These are phyloP conservation scores for Begonia fuchsioides DNA, from an alignment of 306 rosid species.

Conservation along the genomic window DNA sequence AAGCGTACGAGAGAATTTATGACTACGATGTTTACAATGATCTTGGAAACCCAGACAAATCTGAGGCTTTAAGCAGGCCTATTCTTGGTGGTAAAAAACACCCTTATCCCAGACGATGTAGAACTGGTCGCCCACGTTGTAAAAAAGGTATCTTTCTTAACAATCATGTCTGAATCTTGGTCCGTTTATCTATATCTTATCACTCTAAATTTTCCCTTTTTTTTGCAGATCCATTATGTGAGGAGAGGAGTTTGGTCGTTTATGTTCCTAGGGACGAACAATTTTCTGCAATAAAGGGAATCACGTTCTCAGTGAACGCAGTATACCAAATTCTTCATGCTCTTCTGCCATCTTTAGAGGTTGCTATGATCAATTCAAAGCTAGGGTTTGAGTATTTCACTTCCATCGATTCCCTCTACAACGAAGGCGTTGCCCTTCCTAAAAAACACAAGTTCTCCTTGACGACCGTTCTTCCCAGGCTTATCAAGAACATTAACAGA, in stretches of 20 bases:
- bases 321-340: conserved; percentile 14
- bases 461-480: conserved; percentile 17
- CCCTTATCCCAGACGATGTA: conserved; percentile 59
- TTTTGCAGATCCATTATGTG: conserved; percentile 20
- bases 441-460: conserved; percentile 8
- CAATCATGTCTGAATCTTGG: too few species aligned
- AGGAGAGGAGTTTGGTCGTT: conserved; percentile 11
- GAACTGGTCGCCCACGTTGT: conserved; percentile 56
- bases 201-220: too few species aligned
- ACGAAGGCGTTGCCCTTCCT: conserved; percentile 15
- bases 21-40: conserved; percentile 69
- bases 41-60: conserved; percentile 38
- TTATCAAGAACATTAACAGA: conserved; percentile 15
- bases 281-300: conserved; percentile 23
- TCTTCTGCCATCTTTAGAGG: conserved; percentile 14
- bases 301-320: conserved; percentile 11
- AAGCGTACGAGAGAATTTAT: conserved; percentile 29
- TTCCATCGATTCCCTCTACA: conserved; percentile 24
- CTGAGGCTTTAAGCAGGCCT: conserved; percentile 21
- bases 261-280: conserved; percentile 33
- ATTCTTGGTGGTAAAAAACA: conserved; percentile 39
- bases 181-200: too few species aligned
- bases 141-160: conserved; percentile 14
- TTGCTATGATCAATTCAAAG: conserved; percentile 7
- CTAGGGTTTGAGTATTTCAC: conserved; percentile 27